These are phyloP conservation scores for Rhodamnia argentea DNA, from an alignment of 345 rosid species.

Conservation along the genomic window DNA sequence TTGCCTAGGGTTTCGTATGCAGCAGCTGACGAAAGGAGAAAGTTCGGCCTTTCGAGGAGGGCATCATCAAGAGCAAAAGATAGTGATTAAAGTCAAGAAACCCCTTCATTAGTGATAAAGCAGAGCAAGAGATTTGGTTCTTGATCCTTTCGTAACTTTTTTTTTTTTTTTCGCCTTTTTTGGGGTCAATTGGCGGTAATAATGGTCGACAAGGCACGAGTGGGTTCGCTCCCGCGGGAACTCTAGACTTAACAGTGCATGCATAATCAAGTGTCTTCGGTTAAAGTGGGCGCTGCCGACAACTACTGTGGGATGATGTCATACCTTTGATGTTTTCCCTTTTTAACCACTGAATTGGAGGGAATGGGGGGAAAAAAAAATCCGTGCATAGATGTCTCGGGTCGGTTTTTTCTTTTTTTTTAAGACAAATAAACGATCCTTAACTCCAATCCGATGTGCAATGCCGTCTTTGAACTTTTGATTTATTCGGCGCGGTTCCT, in stretches of 20 bases:
- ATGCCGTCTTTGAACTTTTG: not conserved
- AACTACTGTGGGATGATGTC: not conserved
- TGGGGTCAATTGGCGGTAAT: not conserved
- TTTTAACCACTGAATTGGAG: not conserved
- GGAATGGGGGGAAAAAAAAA: not conserved
- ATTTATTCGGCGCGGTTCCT: not conserved
- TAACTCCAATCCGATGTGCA: rapidly evolving
- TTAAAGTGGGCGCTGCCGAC: not conserved
- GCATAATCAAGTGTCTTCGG: not conserved
- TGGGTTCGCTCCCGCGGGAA: not conserved
- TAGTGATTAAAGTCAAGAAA: not conserved
- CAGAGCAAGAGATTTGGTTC: not conserved
- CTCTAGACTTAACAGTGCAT: not conserved
- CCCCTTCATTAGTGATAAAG: not conserved
- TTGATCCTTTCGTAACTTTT: not conserved
- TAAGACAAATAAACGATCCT: not conserved
- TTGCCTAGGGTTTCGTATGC: not conserved
- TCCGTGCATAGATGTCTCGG: not conserved
- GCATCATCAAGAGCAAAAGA: not conserved
- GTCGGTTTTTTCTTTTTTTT: not conserved
- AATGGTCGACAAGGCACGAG: not conserved
- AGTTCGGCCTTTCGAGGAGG: not conserved
- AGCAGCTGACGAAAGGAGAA: not conserved
- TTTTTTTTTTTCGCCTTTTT: too few species aligned
- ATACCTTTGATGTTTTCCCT: not conserved